These are phyloP conservation scores for Populus tremula DNA, from an alignment of 345 rosid genomes.

Conservation along the genomic window DNA sequence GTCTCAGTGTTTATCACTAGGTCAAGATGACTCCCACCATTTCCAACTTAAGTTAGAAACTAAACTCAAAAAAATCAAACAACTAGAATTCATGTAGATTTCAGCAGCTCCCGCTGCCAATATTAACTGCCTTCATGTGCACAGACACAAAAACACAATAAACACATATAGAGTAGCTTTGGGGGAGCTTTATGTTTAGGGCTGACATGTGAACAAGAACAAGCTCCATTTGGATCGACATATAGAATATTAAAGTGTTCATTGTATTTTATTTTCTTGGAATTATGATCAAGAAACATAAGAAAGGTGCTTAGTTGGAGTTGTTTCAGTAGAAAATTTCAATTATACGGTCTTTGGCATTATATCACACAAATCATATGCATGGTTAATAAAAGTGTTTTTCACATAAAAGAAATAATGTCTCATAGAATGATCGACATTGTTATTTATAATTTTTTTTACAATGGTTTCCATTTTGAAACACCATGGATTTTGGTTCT, in stretches of 20 bases:
- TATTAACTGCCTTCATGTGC: background rate
- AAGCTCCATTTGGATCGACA: background rate
- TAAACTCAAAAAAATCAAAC: background rate
- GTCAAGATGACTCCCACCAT: background rate
- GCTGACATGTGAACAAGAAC: background rate
- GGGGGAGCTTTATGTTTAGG: background rate
- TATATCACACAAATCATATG: background rate
- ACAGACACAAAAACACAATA: background rate
- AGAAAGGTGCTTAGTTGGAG: background rate
- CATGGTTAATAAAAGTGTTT: background rate
- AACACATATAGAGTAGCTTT: background rate
- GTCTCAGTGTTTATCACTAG: background rate
- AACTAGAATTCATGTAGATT: background rate
- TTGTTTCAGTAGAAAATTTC: background rate
- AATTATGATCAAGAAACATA: background rate
- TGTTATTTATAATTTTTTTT: background rate
- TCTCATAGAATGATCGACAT: background rate
- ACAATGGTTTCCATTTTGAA: background rate
- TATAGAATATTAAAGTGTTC: background rate
- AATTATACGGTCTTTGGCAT: background rate
- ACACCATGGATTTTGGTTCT: background rate
- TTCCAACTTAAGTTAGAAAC: constrained; percentile 1
- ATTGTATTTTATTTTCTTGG: background rate
- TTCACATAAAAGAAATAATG: background rate
- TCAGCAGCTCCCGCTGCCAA: background rate